Conservation (phyloP, 164 flowering plant species). For the Tinospora cordifolia region DNA sequence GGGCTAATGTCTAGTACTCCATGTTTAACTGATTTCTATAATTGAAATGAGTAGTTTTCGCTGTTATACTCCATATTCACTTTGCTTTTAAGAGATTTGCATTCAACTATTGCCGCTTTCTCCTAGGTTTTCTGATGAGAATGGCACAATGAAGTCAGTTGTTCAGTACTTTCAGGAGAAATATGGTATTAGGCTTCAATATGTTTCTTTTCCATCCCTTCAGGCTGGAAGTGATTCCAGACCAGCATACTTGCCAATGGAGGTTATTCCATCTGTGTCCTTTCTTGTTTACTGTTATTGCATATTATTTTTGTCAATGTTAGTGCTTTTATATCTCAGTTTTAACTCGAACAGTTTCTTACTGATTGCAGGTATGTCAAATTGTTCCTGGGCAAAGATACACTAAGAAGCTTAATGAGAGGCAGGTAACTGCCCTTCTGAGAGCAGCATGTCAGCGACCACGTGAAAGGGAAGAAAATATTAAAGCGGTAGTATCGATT, state of each 20-base stretch:
- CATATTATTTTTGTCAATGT: not conserved
- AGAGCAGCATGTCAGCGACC: conserved; percentile 72
- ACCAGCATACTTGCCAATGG: conserved; percentile 28
- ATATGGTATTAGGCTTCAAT: conserved; percentile 13
- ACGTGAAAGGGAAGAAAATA: conserved; percentile 23
- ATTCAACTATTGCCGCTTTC: not conserved
- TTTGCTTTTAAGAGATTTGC: too few species aligned
- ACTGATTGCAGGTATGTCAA: conserved; percentile 37
- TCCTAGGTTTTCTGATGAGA: conserved; percentile 26
- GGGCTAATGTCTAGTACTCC: not conserved
- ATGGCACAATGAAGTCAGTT: conserved; percentile 14
- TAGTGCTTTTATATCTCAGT: not conserved
- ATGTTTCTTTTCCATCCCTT: conserved; percentile 24
- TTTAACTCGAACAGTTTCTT: not conserved
- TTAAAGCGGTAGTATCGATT: conserved; percentile 27
- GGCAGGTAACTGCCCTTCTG: conserved; percentile 49
- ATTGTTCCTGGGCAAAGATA: conserved; percentile 60
- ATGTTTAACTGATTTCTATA: not conserved
- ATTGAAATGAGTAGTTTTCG: not conserved
- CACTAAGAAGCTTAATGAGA: conserved; percentile 52
- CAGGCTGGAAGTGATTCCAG: conserved; percentile 26
- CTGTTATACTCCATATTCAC: not conserved
- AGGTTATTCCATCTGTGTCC: conserved; percentile 19
- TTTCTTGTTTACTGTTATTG: not conserved
- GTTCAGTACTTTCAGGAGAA: conserved; percentile 22